phyloP scores from a whole-genome alignment of 106 monocot species.

The Apostasia shenzhenica region DNA sequence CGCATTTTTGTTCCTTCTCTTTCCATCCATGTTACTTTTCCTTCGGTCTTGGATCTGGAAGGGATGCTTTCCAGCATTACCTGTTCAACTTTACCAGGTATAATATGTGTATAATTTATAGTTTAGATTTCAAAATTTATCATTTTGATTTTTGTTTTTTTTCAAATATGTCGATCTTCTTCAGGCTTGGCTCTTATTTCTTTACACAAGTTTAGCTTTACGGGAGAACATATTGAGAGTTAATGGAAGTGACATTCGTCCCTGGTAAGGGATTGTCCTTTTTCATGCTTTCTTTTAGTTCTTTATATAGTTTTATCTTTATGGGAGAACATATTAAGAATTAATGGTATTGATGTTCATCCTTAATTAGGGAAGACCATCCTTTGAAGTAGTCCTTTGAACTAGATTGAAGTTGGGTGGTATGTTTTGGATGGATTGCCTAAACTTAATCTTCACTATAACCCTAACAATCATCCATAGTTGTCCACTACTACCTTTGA shows the following conservation, averaged over 20 bases:
- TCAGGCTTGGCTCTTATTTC: slow-evolving; percentile 86
- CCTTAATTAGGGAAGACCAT: too few relatives aligned
- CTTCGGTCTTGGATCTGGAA: slow-evolving; percentile 61
- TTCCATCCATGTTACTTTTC: slow-evolving; percentile 53
- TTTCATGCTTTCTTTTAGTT: background rate
- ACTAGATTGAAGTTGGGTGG: too few relatives aligned
- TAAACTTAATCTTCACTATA: too few relatives aligned
- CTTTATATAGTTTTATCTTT: too few relatives aligned
- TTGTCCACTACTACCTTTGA: too few relatives aligned
- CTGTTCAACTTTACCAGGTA: slow-evolving; percentile 94
- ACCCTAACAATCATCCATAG: too few relatives aligned
- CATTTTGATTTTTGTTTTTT: background rate
- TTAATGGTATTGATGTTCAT: too few relatives aligned
- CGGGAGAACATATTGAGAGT: slow-evolving; percentile 86
- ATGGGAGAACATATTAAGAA: too few relatives aligned
- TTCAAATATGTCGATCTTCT: slow-evolving; percentile 1
- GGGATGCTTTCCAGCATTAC: slow-evolving; percentile 72
- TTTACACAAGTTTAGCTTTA: slow-evolving; percentile 88
- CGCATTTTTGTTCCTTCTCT: slow-evolving; percentile 72
- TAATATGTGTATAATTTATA: background rate
- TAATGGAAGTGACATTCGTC: slow-evolving; percentile 94
- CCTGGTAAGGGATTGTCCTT: slow-evolving; percentile 43
- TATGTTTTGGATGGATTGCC: too few relatives aligned
- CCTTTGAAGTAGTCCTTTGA: too few relatives aligned
- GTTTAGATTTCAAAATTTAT: slow-evolving; percentile 4